Evolutionary conservation across 2,329 filamentous ascomycete genomes (phyloP).

Genomic region (Onygena corvina): DNA sequence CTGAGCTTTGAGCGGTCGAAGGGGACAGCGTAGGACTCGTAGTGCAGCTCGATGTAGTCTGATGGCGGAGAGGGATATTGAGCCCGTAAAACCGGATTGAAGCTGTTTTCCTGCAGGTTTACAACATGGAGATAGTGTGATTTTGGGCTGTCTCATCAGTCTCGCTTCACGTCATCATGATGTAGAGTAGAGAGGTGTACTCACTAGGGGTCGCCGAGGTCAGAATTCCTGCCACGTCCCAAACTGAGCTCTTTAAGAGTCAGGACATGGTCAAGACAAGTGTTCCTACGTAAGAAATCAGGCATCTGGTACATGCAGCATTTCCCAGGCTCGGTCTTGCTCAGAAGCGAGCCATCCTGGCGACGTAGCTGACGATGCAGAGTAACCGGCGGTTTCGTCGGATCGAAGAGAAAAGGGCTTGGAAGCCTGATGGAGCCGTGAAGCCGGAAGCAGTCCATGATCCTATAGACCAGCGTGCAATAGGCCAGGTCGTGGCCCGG

Average conservation of each 20-base stretch:
- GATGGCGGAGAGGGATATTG: conserved; percentile 6
- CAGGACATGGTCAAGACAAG: conserved; percentile 11
- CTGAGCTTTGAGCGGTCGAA: conserved; percentile 9
- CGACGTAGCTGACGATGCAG: neutral
- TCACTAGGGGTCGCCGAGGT: conserved; percentile 9
- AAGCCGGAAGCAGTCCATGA: conserved; percentile 10
- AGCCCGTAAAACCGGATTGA: conserved; percentile 12
- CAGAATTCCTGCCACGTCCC: neutral
- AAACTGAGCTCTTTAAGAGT: conserved; percentile 11
- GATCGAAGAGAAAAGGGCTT: conserved; percentile 6
- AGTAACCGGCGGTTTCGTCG: neutral
- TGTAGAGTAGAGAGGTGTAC: neutral
- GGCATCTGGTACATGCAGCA: neutral
- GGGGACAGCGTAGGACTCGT: conserved; percentile 11
- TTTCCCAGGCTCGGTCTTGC: neutral
- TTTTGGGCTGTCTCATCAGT: conserved; percentile 8
- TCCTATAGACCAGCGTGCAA: conserved; percentile 12
- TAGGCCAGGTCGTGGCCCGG: conserved; percentile 15
- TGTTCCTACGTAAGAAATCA: conserved; percentile 1
- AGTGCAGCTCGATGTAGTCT: conserved; percentile 14
- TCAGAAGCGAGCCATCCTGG: neutral
- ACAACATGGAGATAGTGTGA: conserved; percentile 15
- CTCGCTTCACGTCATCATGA: neutral
- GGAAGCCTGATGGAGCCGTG: neutral
- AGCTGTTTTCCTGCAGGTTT: conserved; percentile 7